phyloP scores from a whole-genome alignment of 257 asterid species.

The Salvia miltiorrhiza region DNA sequence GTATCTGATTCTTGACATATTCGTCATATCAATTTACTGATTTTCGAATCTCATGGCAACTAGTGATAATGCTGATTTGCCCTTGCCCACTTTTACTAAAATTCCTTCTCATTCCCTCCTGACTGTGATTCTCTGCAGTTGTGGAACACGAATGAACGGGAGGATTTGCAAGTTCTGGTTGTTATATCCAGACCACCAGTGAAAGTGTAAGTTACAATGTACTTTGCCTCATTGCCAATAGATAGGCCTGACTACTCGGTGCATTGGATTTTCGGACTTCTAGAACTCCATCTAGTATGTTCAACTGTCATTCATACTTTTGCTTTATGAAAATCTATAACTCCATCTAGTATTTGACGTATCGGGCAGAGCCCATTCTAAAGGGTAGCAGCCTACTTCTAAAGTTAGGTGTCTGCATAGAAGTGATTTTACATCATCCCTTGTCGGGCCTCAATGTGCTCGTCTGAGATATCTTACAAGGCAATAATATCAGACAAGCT shows the following conservation, averaged over 20 bases:
- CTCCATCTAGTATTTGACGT: no score
- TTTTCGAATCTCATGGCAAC: background rate
- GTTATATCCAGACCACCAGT: constrained; percentile 84
- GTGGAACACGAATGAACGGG: constrained; percentile 60
- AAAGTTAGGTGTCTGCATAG: background rate
- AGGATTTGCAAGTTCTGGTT: constrained; percentile 76
- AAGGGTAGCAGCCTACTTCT: background rate
- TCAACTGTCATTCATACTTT: background rate
- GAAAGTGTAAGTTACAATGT: constrained; percentile 62
- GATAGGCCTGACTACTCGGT: background rate
- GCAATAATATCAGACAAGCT: background rate
- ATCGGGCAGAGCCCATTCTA: background rate
- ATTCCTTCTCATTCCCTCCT: background rate
- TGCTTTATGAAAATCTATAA: background rate
- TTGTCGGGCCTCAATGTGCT: background rate
- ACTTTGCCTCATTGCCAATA: background rate
- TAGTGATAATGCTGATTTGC: background rate
- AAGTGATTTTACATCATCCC: background rate
- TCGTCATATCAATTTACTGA: background rate
- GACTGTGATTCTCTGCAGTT: constrained; percentile 38
- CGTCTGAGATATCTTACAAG: background rate
- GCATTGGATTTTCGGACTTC: background rate
- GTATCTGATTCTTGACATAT: background rate
- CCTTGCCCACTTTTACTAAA: background rate
- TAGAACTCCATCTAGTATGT: background rate